Evolutionary conservation across 1,284 basidiomycete species (phyloP).

Genomic region (Wallemia mellicola): DNA sequence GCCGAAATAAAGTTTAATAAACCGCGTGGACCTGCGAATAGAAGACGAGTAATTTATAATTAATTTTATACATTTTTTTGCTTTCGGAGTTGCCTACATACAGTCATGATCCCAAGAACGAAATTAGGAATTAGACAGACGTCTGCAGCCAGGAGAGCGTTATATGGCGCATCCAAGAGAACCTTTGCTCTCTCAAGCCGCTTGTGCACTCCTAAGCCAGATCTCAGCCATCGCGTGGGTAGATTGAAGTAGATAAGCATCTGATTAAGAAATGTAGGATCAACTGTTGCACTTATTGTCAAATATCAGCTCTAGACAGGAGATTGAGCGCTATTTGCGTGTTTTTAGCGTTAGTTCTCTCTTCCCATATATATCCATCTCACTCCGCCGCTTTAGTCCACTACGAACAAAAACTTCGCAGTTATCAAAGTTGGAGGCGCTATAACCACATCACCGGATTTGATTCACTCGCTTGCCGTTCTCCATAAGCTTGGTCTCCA

Average conservation of each 20-base stretch:
- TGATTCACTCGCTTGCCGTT: constrained; percentile 73
- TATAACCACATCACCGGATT: constrained; percentile 54
- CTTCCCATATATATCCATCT: constrained; percentile 16
- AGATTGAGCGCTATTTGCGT: constrained; percentile 80
- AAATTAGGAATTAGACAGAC: not conserved
- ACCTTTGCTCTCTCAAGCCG: not conserved
- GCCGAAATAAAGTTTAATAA: not conserved
- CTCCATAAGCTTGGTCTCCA: constrained; percentile 76
- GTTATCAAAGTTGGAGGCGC: constrained; percentile 86
- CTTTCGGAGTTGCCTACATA: not conserved
- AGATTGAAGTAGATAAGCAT: not conserved
- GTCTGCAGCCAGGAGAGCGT: not conserved
- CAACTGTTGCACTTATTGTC: constrained; percentile 43
- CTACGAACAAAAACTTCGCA: constrained; percentile 41
- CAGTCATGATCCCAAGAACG: not conserved
- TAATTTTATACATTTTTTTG: not conserved
- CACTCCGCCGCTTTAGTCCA: constrained; percentile 28
- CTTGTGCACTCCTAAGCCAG: not conserved
- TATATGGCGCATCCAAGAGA: not conserved
- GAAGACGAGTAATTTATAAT: not conserved
- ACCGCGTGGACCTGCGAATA: not conserved
- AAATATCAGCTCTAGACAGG: constrained; percentile 76
- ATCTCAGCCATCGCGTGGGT: not conserved
- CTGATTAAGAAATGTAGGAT: not conserved
- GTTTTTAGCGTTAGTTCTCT: constrained; percentile 64